Conservation (phyloP, 2,329 filamentous ascomycete genomes). For the Samsoniella hepiali region DNA sequence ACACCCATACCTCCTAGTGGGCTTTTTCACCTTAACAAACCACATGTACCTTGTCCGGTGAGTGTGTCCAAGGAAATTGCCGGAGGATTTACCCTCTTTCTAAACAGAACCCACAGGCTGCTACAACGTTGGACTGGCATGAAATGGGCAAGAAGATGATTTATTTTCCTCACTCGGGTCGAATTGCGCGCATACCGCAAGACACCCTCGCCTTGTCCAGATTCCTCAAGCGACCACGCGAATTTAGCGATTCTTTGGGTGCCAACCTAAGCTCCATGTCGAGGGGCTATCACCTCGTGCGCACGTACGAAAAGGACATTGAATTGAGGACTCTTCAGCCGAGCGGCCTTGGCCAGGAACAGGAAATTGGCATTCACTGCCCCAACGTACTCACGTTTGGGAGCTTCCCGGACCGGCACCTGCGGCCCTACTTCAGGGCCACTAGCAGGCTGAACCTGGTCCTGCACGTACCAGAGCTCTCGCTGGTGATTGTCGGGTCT, state of each 20-base stretch:
- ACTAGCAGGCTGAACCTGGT: slow-evolving; percentile 54
- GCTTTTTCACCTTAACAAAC: neutral
- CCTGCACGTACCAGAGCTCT: slow-evolving; percentile 64
- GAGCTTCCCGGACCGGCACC: slow-evolving; percentile 22
- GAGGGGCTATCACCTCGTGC: slow-evolving; percentile 38
- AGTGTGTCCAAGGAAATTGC: neutral
- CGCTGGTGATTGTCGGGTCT: slow-evolving; percentile 64
- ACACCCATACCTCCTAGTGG: too few species aligned
- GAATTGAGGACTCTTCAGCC: slow-evolving; percentile 41
- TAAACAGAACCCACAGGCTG: neutral
- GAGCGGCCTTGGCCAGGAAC: slow-evolving; percentile 20
- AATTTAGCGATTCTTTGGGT: neutral
- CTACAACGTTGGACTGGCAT: neutral
- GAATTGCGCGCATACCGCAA: slow-evolving; percentile 22
- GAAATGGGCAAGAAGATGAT: slow-evolving; percentile 29
- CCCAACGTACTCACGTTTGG: slow-evolving; percentile 30
- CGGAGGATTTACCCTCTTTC: neutral
- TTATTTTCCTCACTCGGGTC: slow-evolving; percentile 35
- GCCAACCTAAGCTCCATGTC: slow-evolving; percentile 1
- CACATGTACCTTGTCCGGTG: neutral
- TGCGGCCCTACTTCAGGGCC: slow-evolving; percentile 30
- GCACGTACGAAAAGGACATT: slow-evolving; percentile 47
- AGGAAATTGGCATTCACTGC: slow-evolving; percentile 33
- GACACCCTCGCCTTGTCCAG: slow-evolving; percentile 20
- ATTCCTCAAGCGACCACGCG: slow-evolving; percentile 23